These are phyloP conservation scores for Haplosporangium sp. DNA, from an alignment of 371 early-diverging fungal genomes.

Conservation along the genomic window DNA sequence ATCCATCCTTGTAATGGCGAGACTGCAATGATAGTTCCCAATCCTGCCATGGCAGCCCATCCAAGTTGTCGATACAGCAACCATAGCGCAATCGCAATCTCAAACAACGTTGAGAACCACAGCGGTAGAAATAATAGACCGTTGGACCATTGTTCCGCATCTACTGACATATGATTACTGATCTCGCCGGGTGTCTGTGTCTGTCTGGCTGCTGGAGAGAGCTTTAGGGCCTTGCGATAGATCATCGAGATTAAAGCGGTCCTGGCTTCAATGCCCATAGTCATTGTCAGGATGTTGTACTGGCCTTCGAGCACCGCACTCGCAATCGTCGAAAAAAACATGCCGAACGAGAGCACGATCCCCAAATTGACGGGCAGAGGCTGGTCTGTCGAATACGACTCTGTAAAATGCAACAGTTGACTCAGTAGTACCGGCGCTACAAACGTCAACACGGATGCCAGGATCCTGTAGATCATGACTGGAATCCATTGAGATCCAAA, in stretches of 20 bases:
- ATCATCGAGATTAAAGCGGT: conserved; percentile 64
- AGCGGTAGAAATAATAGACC: conserved; percentile 21
- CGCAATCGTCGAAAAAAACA: conserved; percentile 33
- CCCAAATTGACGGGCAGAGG: conserved; percentile 16
- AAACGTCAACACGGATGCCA: conserved; percentile 26
- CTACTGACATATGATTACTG: conserved; percentile 40
- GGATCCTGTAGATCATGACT: conserved; percentile 6
- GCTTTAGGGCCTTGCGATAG: conserved; percentile 61
- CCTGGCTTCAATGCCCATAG: conserved; percentile 58
- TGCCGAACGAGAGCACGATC: conserved; percentile 27
- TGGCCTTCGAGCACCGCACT: conserved; percentile 33
- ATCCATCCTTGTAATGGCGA: conserved; percentile 31
- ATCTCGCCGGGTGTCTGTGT: conserved; percentile 38
- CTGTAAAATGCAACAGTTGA: conserved; percentile 21
- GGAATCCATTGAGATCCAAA: conserved; percentile 33
- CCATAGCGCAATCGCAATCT: conserved; percentile 41
- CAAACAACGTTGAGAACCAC: conserved; percentile 29
- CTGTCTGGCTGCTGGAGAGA: conserved; percentile 28
- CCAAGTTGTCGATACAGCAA: conserved; percentile 41
- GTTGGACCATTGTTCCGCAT: conserved; percentile 28
- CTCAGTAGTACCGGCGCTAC: conserved; percentile 30
- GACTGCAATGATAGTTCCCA: conserved; percentile 23
- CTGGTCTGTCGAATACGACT: conserved; percentile 14
- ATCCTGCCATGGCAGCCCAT: conserved; percentile 31
- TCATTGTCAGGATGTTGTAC: conserved; percentile 21